Base-by-base conservation (phyloP, 257 asterid genomes). In the Leptodermis oblonga region DNA sequence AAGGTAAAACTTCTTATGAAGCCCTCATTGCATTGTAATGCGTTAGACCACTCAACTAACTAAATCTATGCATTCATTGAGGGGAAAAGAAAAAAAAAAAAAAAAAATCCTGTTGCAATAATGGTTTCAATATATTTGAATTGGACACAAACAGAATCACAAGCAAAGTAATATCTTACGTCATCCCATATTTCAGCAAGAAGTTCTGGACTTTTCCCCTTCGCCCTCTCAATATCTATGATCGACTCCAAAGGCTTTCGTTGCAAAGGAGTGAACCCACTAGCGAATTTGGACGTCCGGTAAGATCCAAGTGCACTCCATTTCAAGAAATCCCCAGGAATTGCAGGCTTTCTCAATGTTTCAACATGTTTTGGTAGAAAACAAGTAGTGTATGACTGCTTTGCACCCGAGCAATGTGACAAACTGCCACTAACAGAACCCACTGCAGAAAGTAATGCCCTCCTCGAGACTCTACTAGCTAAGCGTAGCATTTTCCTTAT, bases 121-220 rank as follows among this genome's bases (percentile, higher is more conserved):
- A 41, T 25, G 22, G 3, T 10, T 15, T 4, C n/a, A 20, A 65
- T 8, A 2, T 9, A 18, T 31, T 51, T 13, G 68, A 49, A 66
- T 55, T 55, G 30, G 62, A 22, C n/a, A 37, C 61, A 59, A 70
- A 68, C 20, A 67, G 65, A 34, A 48, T n/a, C n/a, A 46, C 13
- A 66, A 25, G 39, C 23, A 34, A 45, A 43, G 46, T 79, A 52
- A 55, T 53, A 65, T 68, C 79, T 83, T 76, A 89, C 99, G 80
- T 94, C 99, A 78, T 91, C 90, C 97, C 97, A 91, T 70, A 94
- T 82, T 34, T 83, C 95, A 51, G 92, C 87, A 42, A 94, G 89
- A 75, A 87, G 90, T 66, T 94, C 88, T 22, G 95, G 79, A 45
- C 88, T 81, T 81, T 89, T 90, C 71, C 63, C 61, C 79, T 87